Evolutionary conservation across 2,329 filamentous ascomycete species (phyloP).

Genomic region (Epichloe amarillans): DNA sequence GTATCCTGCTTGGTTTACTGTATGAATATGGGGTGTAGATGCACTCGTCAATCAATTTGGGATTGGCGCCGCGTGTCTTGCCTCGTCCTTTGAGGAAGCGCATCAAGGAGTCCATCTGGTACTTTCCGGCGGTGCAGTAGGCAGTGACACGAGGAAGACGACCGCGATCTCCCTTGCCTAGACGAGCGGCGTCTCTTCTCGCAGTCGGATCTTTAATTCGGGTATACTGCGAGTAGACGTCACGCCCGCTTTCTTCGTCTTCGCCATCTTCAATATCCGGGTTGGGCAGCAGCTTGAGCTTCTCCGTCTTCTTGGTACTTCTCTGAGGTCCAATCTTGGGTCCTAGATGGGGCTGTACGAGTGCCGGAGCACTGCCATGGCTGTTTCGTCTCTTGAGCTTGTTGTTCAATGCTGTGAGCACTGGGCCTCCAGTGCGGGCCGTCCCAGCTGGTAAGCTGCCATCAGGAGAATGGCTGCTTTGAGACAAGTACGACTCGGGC

Average conservation of each 20-base stretch:
- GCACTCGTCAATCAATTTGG: constrained; percentile 93
- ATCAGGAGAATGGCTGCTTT: constrained; percentile 11
- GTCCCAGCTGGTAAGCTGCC: constrained; percentile 16
- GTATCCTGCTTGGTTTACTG: constrained; percentile 26
- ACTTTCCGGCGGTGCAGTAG: constrained; percentile 88
- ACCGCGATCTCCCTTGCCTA: constrained; percentile 87
- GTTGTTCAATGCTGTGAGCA: constrained; percentile 72
- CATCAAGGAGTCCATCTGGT: constrained; percentile 81
- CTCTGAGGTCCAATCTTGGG: constrained; percentile 85
- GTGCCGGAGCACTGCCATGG: constrained; percentile 40
- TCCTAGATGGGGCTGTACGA: constrained; percentile 21
- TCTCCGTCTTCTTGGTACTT: constrained; percentile 91
- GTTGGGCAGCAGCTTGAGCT: constrained; percentile 91
- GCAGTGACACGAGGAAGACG: constrained; percentile 83
- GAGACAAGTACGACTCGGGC: constrained; percentile 25
- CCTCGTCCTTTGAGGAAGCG: constrained; percentile 77
- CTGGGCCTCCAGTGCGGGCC: constrained; percentile 32
- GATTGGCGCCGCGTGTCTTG: constrained; percentile 64
- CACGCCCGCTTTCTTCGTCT: constrained; percentile 84
- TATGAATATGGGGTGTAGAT: constrained; percentile 94
- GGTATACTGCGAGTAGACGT: constrained; percentile 96
- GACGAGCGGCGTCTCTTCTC: constrained; percentile 73
- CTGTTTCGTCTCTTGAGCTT: constrained; percentile 80
- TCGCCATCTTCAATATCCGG: constrained; percentile 64
- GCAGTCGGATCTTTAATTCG: constrained; percentile 95